Evolutionary conservation across 2,329 filamentous ascomycete species (phyloP), one percentile per base, ranked within the genome.

Genomic region (Pseudocercospora cruenta): DNA sequence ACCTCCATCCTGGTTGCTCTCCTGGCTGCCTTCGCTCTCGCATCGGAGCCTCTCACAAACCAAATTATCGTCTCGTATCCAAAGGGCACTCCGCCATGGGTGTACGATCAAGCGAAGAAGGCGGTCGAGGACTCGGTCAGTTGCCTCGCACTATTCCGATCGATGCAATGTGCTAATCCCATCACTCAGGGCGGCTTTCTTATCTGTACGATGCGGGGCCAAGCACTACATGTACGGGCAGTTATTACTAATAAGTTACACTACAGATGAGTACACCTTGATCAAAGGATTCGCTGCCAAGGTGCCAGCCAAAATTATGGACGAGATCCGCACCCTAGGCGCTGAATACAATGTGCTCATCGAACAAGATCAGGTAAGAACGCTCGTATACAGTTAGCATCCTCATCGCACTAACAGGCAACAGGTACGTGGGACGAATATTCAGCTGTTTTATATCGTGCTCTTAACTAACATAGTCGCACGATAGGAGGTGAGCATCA

Each of bases 41-140:
- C 72, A 16, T 66, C 61, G 2, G 55, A 67, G 12, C 57, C 68
- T 59, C 65, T 64, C 9, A 92, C 55, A 9, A 92, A 92, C 79
- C 87, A 88, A 39, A 88, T 96, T 69, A 89, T 97, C 72, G 84
- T 97, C 74, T 92, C 86, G 75, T 97, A 93, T 76, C 88, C 90
- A 24, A 82, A 88, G 60, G 84, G 87, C 57, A 90, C 88, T 72
- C 90, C 92, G 21, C 82, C 90, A 69, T 84, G 83, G 39, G 82
- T 96, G 39, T 78, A 97, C 33, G 81, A 88, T 22, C 79, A 91
- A 63, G 93, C 92, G 14, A 33, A 61, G 19, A 62, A 67, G 10
- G 65, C 65, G 7, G 55, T 55, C 8, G 12, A 60, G 22, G 61
- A 69, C 12, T 64, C 67, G 9, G 69, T 85, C 19, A 53, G 19